Evolutionary conservation across 352 stramenopile genomes (phyloP).

Genomic region (Pythium insidiosum): DNA sequence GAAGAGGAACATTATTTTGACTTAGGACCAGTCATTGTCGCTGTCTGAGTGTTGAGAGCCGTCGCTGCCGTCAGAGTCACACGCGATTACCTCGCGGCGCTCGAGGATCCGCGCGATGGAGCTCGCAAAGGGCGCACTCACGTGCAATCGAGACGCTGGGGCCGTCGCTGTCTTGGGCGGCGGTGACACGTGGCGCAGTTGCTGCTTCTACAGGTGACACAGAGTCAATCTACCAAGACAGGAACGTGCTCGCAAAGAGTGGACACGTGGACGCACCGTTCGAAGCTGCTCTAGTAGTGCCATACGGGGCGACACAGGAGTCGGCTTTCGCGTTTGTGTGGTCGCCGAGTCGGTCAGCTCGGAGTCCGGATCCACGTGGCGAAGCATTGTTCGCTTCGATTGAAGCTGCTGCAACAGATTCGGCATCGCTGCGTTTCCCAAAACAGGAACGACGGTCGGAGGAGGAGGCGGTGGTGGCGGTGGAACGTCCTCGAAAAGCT

Average conservation of each 20-base stretch:
- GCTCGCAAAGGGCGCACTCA: conserved; percentile 28
- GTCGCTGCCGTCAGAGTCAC: conserved; percentile 41
- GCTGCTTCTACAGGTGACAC: conserved; percentile 26
- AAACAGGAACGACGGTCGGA: conserved; percentile 6
- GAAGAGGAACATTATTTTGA: too few relatives aligned
- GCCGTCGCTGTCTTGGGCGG: conserved; percentile 1
- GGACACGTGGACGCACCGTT: conserved; percentile 9
- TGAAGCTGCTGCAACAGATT: conserved; percentile 9
- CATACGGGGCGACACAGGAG: conserved; percentile 11
- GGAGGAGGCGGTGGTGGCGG: neutral
- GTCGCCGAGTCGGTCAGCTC: too few relatives aligned
- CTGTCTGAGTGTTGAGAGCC: neutral
- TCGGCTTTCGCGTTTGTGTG: conserved; percentile 1
- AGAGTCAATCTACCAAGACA: neutral
- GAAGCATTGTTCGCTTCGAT: conserved; percentile 2
- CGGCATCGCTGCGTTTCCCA: conserved; percentile 2
- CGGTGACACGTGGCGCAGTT: conserved; percentile 26
- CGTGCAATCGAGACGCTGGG: conserved; percentile 1
- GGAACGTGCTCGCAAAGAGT: neutral
- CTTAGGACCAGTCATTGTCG: conserved; percentile 3
- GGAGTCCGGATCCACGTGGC: neutral
- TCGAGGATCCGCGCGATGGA: conserved; percentile 63
- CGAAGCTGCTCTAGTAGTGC: conserved; percentile 47
- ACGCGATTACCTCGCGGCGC: conserved; percentile 38
- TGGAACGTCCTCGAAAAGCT: neutral